Percentiles rank a stretch among this genome's conserved stretches.
Evolutionary conservation across 768 basidiomycete species (phyloP).

Genomic region (Roridomyces roridus): DNA sequence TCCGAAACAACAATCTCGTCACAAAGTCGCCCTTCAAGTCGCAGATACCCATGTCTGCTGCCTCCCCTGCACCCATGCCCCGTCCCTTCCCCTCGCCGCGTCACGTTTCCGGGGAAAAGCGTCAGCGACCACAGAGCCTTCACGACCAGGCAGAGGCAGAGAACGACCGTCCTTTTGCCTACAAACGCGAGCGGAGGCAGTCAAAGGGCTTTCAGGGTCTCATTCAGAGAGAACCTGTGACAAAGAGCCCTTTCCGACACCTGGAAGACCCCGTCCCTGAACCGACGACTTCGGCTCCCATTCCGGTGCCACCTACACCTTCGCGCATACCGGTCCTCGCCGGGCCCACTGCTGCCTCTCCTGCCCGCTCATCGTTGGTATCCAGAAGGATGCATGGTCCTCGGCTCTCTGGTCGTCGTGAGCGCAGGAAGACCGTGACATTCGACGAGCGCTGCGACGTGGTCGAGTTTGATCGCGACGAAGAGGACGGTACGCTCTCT

Average conservation of each 20-base stretch:
- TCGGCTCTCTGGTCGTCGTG: slow-evolving; percentile 58
- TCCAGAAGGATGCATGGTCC: slow-evolving; percentile 81
- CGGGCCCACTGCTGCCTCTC: slow-evolving; percentile 44
- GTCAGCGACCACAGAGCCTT: slow-evolving; percentile 75
- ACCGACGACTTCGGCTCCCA: slow-evolving; percentile 35
- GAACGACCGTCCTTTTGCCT: slow-evolving; percentile 73
- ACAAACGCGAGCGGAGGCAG: slow-evolving; percentile 76
- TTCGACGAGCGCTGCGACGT: slow-evolving; percentile 85
- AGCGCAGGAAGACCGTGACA: slow-evolving; percentile 77
- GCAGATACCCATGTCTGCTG: slow-evolving; percentile 55
- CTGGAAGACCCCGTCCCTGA: slow-evolving; percentile 33
- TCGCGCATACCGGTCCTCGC: slow-evolving; percentile 31
- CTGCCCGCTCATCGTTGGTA: slow-evolving; percentile 71
- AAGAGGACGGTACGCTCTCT: slow-evolving; percentile 36
- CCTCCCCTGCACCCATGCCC: slow-evolving; percentile 39
- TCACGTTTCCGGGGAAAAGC: slow-evolving; percentile 79
- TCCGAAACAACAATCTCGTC: slow-evolving; percentile 79
- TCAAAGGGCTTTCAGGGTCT: slow-evolving; percentile 78
- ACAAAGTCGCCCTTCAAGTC: slow-evolving; percentile 88
- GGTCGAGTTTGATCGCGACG: slow-evolving; percentile 75
- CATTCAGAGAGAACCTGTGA: slow-evolving; percentile 77
- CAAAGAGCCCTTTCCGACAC: slow-evolving; percentile 79
- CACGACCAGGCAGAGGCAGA: slow-evolving; percentile 70
- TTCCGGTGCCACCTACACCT: slow-evolving; percentile 27
- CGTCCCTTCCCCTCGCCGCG: slow-evolving; percentile 37